phyloP scores from a whole-genome alignment of 768 basidiomycete genomes.

The Arthromyces matolae region DNA sequence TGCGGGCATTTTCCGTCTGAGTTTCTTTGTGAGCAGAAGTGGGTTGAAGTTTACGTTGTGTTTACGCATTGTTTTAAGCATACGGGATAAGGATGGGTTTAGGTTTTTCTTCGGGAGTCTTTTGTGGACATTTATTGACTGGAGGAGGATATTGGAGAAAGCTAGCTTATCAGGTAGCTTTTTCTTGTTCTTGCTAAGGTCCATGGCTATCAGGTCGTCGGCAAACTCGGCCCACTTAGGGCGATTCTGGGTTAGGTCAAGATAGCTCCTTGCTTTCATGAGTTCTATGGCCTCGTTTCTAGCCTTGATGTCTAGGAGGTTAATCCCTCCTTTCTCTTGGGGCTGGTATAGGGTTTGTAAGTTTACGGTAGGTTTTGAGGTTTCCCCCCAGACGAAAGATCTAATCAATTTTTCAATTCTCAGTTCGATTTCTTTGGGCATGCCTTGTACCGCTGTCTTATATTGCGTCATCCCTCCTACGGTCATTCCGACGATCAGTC shows the following conservation, averaged over 20 bases:
- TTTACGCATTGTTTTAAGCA: no score
- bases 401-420: neutral
- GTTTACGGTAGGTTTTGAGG: constrained; percentile 14
- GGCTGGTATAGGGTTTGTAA: constrained; percentile 14
- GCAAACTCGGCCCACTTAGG: neutral
- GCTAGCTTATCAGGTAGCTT: neutral
- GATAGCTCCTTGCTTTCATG: constrained; percentile 18
- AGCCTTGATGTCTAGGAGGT: neutral
- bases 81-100: no score
- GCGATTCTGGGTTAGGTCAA: neutral
- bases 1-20: no score
- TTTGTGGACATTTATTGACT: neutral
- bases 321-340: neutral
- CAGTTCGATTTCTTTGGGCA: constrained; percentile 28
- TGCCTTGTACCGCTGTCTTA: constrained; percentile 31
- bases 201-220: neutral
- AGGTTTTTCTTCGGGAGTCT: no score
- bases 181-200: neutral
- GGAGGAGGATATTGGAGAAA: neutral
- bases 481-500: constrained; percentile 22
- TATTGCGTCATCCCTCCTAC: constrained; percentile 32
- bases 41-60: no score
- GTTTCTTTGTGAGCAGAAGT: no score
- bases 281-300: constrained; percentile 23
- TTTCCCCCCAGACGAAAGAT: constrained; percentile 26